These are phyloP conservation scores for Penicillium italicum DNA, from an alignment of 2,329 filamentous ascomycete species.

Conservation along the genomic window DNA sequence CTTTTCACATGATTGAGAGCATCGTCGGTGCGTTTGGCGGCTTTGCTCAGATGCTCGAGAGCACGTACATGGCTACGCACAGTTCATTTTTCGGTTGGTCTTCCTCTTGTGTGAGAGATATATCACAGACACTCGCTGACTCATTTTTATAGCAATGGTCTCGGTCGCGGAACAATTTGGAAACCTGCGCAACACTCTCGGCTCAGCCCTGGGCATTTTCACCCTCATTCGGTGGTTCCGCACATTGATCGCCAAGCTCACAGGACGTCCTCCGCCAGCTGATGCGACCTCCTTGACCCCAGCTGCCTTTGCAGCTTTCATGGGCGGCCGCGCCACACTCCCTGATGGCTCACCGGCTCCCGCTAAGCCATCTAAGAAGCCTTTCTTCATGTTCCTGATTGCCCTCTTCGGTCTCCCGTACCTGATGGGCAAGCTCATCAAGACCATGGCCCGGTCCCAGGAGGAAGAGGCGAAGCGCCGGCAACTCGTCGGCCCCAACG, in stretches of 20 bases:
- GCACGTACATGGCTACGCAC: conserved; percentile 99
- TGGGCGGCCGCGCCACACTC: conserved; percentile 60
- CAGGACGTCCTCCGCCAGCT: conserved; percentile 82
- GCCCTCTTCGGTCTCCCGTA: conserved; percentile 95
- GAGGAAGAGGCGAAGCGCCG: conserved; percentile 65
- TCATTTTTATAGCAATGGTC: conserved; percentile 72
- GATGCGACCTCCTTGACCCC: conserved; percentile 85
- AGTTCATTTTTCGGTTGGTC: conserved; percentile 91
- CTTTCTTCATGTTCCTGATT: conserved; percentile 90
- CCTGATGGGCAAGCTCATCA: conserved; percentile 94
- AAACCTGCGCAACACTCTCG: conserved; percentile 86
- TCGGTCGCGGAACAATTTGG: conserved; percentile 97
- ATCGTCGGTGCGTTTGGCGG: conserved; percentile 95
- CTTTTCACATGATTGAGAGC: conserved; percentile 97
- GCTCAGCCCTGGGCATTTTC: conserved; percentile 91
- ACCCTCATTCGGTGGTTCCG: conserved; percentile 93
- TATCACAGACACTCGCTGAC: conserved; percentile 15
- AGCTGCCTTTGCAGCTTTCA: conserved; percentile 84
- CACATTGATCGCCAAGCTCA: conserved; percentile 85
- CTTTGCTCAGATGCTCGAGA: conserved; percentile 98
- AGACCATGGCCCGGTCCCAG: conserved; percentile 73
- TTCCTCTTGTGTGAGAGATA: background rate
- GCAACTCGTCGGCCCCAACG: conserved; percentile 52
- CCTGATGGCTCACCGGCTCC: conserved; percentile 64
- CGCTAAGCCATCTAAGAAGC: conserved; percentile 82